Evolutionary conservation across 208 protist species (phyloP), one percentile per base, ranked within the genome.

Genomic region (Strigomonas galati): DNA sequence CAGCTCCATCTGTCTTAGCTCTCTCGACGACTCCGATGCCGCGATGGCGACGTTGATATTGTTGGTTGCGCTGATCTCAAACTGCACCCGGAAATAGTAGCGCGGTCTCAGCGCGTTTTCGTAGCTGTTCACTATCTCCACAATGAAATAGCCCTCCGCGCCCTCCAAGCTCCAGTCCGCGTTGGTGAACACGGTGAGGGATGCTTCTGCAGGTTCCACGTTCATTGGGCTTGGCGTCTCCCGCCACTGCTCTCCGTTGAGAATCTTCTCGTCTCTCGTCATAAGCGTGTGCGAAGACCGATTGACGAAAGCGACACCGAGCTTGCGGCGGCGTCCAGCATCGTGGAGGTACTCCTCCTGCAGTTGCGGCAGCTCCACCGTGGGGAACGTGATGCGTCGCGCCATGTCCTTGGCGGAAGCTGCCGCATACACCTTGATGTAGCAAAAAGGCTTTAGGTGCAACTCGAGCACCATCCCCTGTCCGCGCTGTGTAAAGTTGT

Each of bases 1-100:
- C 28, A 90, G 26, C 21, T 76, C 52, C 62, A 75, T 79, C 53
- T 79, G 71, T 58, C 65, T 68, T 31, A 90, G 49, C 62, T 85
- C 79, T 6, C 54, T n/a, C 5, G 82, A 21, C 9, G 77, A 83
- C 28, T 63, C 43, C 19, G 78, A 59, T 0, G 67, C 64, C 3
- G 73, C 72, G 35, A 85, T 70, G 59, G 59, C 70, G 19, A 87
- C 57, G 62, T 78, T 81, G 6, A 91, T 46, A 31, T 77, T 78
- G 61, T 93, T 93, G 24, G 85, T 64, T 2, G 87, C 74, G 37
- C 67, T 89, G 10, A 91, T 71, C 62, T 91, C 87, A 62, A 91
- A 87, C 62, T 89, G 78, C 21, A 89, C 49, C 23, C 80, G 75
- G 6, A 91, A 55, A 62, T 79, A 91, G 68, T 79, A 86, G 35